These are phyloP conservation scores for Collybia nuda DNA, from an alignment of 768 basidiomycete genomes.

Conservation along the genomic window DNA sequence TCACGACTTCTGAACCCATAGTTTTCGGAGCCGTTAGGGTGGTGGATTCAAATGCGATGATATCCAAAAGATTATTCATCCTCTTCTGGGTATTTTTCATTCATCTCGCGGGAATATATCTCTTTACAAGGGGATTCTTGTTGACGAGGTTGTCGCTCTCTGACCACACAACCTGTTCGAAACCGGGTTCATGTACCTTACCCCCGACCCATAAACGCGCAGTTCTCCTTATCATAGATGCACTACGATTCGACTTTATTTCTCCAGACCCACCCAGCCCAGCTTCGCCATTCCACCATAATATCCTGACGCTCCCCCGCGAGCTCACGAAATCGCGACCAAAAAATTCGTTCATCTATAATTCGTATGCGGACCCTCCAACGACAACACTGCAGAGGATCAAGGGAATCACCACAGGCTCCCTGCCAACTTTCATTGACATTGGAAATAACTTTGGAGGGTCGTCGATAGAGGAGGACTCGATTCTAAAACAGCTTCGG, in stretches of 20 bases:
- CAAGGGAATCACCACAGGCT: slow-evolving; percentile 93
- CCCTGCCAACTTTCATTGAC: slow-evolving; percentile 93
- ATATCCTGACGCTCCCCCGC: slow-evolving; percentile 76
- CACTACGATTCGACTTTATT: slow-evolving; percentile 93
- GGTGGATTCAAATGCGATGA: neutral
- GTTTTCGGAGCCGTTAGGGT: slow-evolving; percentile 10
- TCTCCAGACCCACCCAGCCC: slow-evolving; percentile 66
- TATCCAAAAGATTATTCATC: slow-evolving; percentile 29
- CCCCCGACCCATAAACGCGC: slow-evolving; percentile 74
- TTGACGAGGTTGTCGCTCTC: slow-evolving; percentile 74
- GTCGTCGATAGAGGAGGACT: slow-evolving; percentile 85
- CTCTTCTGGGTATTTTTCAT: slow-evolving; percentile 62
- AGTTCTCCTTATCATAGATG: slow-evolving; percentile 86
- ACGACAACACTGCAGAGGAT: slow-evolving; percentile 94
- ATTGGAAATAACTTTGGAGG: slow-evolving; percentile 92
- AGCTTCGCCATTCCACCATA: slow-evolving; percentile 71
- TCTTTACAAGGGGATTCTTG: slow-evolving; percentile 92
- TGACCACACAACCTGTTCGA: slow-evolving; percentile 44
- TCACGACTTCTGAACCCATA: neutral
- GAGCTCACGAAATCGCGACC: slow-evolving; percentile 68
- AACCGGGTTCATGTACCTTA: slow-evolving; percentile 40
- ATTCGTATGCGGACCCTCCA: slow-evolving; percentile 91
- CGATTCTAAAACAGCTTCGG: slow-evolving; percentile 72
- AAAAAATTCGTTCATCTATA: slow-evolving; percentile 78
- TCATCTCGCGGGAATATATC: slow-evolving; percentile 79